Base-by-base conservation (phyloP, 2,329 filamentous ascomycete genomes). In the Nigrospora sphaerica region DNA sequence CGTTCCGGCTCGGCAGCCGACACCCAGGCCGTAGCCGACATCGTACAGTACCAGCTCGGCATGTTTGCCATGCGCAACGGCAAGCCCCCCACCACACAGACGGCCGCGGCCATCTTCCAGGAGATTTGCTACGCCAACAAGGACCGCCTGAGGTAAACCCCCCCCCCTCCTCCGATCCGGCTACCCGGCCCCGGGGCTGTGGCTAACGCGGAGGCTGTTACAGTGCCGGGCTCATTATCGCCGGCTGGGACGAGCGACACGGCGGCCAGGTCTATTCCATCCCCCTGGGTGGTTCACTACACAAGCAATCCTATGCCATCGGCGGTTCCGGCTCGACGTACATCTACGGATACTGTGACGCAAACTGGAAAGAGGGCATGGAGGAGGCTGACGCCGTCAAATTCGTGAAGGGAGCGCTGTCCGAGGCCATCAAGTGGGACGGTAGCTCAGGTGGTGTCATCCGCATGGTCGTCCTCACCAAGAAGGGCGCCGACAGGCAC, bases 371-470 rank as follows among this genome's bases (percentile, higher is more conserved):
- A 66, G 93, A 97, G 70, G 82, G 82, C 54, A 97, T 98, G 91
- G 88, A 86, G 45, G 89, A 97, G 75, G 77, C 81, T 46, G 91
- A 95, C 52, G 93, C 93, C 1, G 83, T 98, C 54, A 70, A 83
- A 36, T 98, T 98, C 61, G 93, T 98, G 65, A 96, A 95, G 74
- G 86, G 83, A 41, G 85, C 93, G 32, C 74, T 98, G 63, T 75
- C 81, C 61, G 92, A 98, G 76, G 93, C 93, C 14, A 97, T 98
- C 78, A 95, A 95, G 73, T 98, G 93, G 93, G 93, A 98, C 65
- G 93, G 93, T 54, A 96, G 91, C 74, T 97, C 93, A 3, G 93
- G 93, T 55, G 93, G 93, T 72, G 93, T 98, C 50, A 98, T 98
- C 62, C 83, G 93, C 58, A 89, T 98, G 88, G 92, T 97, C 52